Evolutionary conservation across 768 basidiomycete genomes (phyloP), one percentile per base, ranked within the genome.

Genomic region (Gloeostereum incarnatum): DNA sequence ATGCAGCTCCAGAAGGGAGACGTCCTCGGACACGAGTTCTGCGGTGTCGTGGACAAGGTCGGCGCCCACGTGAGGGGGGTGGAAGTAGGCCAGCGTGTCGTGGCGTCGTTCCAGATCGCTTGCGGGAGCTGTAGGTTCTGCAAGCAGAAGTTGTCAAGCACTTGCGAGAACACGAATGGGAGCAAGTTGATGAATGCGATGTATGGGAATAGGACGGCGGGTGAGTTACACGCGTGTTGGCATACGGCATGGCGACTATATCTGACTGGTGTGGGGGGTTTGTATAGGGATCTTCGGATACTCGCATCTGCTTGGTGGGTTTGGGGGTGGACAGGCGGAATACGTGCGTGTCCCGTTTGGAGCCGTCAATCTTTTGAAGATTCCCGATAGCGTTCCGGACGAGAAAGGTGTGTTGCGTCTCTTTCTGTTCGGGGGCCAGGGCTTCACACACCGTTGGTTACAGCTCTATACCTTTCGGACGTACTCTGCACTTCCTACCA

Each of bases 61-160:
- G 83, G 84, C 0, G 68, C 74, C 0, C 71, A 65, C 39, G 77
- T 86, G n/a, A 72, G 56, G 26, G 73, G 76, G 33, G 56, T 84
- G 41, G 58, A 68, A 21, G 46, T 62, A 9, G 85, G 84, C 14
- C 75, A 87, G 48, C 71, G 82, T 17, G 83, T 86, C 38, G 84
- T 87, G n/a, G 70, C 74, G 0, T 78, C 76, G 2, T 87, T 87
- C 73, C 81, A 85, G 51, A 76, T 81, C 37, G 79, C 81, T 0
- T 86, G 83, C 47, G 81, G 84, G 2, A 66, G 71, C 35, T 85
- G 83, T 57, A 55, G 66, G 31, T 86, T 73, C 57, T 88, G 85
- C 70, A 59, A 83, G 56, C 56, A 85, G 55, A 82, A 81, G 48
- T 62, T 81, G 0, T 79, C 78, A 0, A 78, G 78, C 2, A 74